These are phyloP conservation scores for Dryas drummondii DNA, from an alignment of 306 rosid genomes.

Conservation along the genomic window DNA sequence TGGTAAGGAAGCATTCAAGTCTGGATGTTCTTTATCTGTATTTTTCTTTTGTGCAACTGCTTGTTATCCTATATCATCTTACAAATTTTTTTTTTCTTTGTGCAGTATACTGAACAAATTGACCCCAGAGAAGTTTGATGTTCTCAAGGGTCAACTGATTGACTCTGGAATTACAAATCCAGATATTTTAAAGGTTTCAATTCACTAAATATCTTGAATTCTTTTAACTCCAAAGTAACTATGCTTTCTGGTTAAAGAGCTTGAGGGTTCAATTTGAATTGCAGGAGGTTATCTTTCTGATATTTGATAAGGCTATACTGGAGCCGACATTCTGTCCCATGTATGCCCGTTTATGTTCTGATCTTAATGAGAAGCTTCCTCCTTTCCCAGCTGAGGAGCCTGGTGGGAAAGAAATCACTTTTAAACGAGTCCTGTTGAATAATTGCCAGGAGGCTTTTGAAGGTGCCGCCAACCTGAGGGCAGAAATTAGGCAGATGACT, in stretches of 20 bases:
- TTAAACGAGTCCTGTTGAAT: slow-evolving; percentile 40
- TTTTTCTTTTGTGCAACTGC: background rate
- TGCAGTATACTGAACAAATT: slow-evolving; percentile 46
- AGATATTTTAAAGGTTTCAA: slow-evolving; percentile 40
- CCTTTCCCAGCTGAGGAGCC: slow-evolving; percentile 33
- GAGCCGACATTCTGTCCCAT: slow-evolving; percentile 48
- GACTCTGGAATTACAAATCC: slow-evolving; percentile 38
- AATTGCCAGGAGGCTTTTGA: slow-evolving; percentile 48
- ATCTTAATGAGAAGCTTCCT: slow-evolving; percentile 44
- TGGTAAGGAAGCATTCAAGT: background rate
- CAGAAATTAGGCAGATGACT: slow-evolving; percentile 42
- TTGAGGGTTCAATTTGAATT: slow-evolving; percentile 11
- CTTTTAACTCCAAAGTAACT: background rate
- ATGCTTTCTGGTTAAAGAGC: background rate
- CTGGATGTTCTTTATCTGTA: background rate
- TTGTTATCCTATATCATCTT: background rate
- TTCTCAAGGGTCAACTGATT: slow-evolving; percentile 44
- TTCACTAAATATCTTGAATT: background rate
- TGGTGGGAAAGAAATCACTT: slow-evolving; percentile 39
- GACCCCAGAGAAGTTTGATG: slow-evolving; percentile 48
- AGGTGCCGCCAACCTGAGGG: slow-evolving; percentile 37
- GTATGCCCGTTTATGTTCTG: slow-evolving; percentile 44
- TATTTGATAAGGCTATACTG: slow-evolving; percentile 47
- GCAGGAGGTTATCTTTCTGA: slow-evolving; percentile 39
- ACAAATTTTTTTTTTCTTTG: background rate